phyloP scores from a whole-genome alignment of 2,329 filamentous ascomycete species.

The Amauroascus niger region DNA sequence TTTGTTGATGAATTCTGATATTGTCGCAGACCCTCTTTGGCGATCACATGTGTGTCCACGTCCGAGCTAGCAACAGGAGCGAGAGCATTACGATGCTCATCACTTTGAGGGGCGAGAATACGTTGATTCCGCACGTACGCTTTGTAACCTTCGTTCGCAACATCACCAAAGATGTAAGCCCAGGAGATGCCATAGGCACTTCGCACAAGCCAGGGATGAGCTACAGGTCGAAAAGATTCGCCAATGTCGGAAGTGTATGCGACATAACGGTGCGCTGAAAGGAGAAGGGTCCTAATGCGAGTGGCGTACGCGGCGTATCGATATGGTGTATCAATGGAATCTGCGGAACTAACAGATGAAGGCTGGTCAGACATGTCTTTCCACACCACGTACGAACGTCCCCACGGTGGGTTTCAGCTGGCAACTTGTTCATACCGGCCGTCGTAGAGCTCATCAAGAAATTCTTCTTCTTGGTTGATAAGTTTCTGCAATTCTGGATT shows the following conservation, averaged over 20 bases:
- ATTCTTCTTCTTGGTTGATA: constrained; percentile 56
- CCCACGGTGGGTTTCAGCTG: background rate
- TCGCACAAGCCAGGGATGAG: constrained; percentile 72
- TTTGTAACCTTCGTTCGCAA: constrained; percentile 88
- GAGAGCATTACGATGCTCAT: constrained; percentile 36
- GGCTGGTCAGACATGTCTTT: constrained; percentile 6
- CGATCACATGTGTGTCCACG: constrained; percentile 7
- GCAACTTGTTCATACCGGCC: constrained; percentile 53
- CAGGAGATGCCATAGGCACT: constrained; percentile 84
- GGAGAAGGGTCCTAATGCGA: constrained; percentile 73
- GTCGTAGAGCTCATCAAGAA: constrained; percentile 67
- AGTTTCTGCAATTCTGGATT: constrained; percentile 48
- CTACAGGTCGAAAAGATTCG: constrained; percentile 88
- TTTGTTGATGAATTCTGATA: constrained; percentile 1
- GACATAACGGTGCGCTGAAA: constrained; percentile 88
- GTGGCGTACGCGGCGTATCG: constrained; percentile 90
- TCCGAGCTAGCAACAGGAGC: constrained; percentile 2
- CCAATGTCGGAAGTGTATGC: constrained; percentile 96
- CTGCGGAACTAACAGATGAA: constrained; percentile 47
- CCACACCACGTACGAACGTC: background rate
- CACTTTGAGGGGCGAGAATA: constrained; percentile 57
- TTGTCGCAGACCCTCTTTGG: constrained; percentile 10
- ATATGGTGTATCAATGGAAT: constrained; percentile 74
- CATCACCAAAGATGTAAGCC: constrained; percentile 85
- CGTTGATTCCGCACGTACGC: constrained; percentile 80